Evolutionary conservation across 176 grass and related monocot genomes (phyloP).

Genomic region (Bothriochloa decipiens): DNA sequence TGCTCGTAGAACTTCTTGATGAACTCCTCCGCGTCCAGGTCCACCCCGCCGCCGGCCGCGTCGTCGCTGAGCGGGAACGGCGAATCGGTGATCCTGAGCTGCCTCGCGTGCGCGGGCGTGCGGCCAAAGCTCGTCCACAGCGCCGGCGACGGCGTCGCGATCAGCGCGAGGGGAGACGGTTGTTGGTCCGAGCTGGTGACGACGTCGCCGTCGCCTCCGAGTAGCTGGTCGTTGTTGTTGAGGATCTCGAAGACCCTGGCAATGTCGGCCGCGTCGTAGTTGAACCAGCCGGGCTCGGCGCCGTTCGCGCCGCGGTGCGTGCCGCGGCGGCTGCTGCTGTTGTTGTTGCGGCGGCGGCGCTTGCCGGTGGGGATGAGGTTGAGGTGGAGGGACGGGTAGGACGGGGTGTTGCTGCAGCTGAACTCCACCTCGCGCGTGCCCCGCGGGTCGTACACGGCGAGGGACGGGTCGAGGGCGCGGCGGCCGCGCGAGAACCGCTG

Average conservation of each 20-base stretch:
- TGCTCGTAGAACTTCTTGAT: constrained; percentile 76
- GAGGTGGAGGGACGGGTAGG: constrained; percentile 55
- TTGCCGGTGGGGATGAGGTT: constrained; percentile 39
- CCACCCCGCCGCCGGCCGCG: constrained; percentile 36
- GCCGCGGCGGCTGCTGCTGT: constrained; percentile 19
- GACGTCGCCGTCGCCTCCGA: not conserved
- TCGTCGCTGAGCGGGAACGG: constrained; percentile 64
- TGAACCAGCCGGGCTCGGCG: constrained; percentile 55
- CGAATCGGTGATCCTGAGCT: constrained; percentile 91
- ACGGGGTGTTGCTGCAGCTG: constrained; percentile 91
- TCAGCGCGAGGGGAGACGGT: constrained; percentile 11
- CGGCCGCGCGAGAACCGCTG: constrained; percentile 30
- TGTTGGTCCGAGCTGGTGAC: not conserved
- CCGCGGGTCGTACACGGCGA: constrained; percentile 42
- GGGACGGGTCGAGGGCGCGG: constrained; percentile 46
- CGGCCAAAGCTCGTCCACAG: constrained; percentile 55
- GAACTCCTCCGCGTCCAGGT: constrained; percentile 71
- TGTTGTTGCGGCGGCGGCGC: constrained; percentile 33
- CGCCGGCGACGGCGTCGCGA: constrained; percentile 53
- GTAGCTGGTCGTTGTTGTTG: constrained; percentile 52
- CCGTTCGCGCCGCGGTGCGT: constrained; percentile 36
- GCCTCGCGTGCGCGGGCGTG: constrained; percentile 59
- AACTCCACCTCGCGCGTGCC: constrained; percentile 78
- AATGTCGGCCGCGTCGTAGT: constrained; percentile 76
- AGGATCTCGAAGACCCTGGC: constrained; percentile 72